phyloP scores from a whole-genome alignment of 2,329 filamentous ascomycete genomes.

The Ascochyta clinopodiicola region DNA sequence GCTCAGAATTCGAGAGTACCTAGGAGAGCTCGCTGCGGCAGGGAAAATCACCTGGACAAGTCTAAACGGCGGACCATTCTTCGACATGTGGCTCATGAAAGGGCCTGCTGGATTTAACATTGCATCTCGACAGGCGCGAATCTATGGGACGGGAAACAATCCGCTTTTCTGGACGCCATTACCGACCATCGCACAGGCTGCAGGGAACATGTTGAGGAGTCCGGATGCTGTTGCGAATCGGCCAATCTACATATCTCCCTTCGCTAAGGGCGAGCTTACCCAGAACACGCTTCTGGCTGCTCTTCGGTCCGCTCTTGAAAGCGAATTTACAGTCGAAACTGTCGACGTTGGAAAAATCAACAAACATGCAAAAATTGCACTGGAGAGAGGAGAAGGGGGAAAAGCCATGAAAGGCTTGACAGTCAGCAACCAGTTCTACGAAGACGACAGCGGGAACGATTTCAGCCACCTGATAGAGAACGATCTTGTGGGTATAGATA shows the following conservation, averaged over 20 bases:
- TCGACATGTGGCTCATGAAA: constrained; percentile 50
- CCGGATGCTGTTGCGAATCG: constrained; percentile 33
- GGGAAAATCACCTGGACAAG: constrained; percentile 39
- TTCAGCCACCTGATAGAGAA: constrained; percentile 40
- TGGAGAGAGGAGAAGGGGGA: constrained; percentile 34
- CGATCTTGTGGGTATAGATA: constrained; percentile 36
- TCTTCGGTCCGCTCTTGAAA: constrained; percentile 30
- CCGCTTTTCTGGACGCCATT: constrained; percentile 42
- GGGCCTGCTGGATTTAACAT: constrained; percentile 47
- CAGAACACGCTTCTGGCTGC: constrained; percentile 36
- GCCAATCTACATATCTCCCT: constrained; percentile 38
- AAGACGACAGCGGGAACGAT: constrained; percentile 33
- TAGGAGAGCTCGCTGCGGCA: constrained; percentile 30
- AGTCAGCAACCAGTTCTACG: constrained; percentile 44
- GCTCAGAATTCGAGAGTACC: constrained; percentile 32
- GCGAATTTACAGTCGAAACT: constrained; percentile 31
- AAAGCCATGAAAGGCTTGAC: constrained; percentile 42
- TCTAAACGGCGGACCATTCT: constrained; percentile 46
- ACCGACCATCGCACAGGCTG: constrained; percentile 32
- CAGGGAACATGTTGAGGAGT: constrained; percentile 39
- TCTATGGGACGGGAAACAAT: constrained; percentile 44
- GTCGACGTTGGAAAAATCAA: constrained; percentile 41
- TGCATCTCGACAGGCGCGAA: constrained; percentile 34
- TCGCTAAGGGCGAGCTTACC: constrained; percentile 26
- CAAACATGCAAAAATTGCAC: constrained; percentile 31